Base-by-base conservation (phyloP, 768 basidiomycete species). In the Lactarius sanguifluus region DNA sequence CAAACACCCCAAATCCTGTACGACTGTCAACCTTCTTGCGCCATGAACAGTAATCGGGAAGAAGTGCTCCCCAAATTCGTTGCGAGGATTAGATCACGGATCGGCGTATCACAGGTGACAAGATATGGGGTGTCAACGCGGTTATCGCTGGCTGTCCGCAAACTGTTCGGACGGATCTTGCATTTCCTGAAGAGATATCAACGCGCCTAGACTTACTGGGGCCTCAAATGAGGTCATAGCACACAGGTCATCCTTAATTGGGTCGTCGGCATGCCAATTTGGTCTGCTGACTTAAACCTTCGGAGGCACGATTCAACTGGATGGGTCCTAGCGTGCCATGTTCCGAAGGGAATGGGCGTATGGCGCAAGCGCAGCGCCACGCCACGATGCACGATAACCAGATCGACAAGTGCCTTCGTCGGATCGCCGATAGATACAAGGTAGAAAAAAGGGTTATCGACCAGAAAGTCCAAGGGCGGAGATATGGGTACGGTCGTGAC, bases 161-260 rank as follows among this genome's bases (percentile, higher is more conserved):
- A 18, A n/a, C 20, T 58, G 38, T 15, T 52, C 65, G 65, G 65
- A 54, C 65, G 65, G 65, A 66, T 66, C 65, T 66, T 59, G 65
- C 16, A 5, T 30, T 40, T 30, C 36, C 12, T n/a, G 28, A 18
- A 28, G 25, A 32, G 15, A 56, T 32, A 56, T 30, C 3, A 56
- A 56, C 15, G 54, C n/a, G 32, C 32, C 55, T 30, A 32, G 52
- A 54, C 52, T 18, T 15, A 2, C 18, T 7, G 13, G 16, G 6
- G 3, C 30, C 32, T 56, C 55, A 10, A 34, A 56, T 56, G 30
- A 20, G 16, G 55, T 56, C 30, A 56, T 32, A 20, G 30, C 13
- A 56, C 8, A 30, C 30, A 16, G 9, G n/a, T 25, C 59, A 13
- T 45, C 8, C 18, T 15, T 25, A 4, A 23, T 36, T 28, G 32